A percentile compares a stretch with the other conserved stretches of the same genome.
Evolutionary conservation across 768 basidiomycete species (phyloP).

Genomic region (Mycena galericulata): DNA sequence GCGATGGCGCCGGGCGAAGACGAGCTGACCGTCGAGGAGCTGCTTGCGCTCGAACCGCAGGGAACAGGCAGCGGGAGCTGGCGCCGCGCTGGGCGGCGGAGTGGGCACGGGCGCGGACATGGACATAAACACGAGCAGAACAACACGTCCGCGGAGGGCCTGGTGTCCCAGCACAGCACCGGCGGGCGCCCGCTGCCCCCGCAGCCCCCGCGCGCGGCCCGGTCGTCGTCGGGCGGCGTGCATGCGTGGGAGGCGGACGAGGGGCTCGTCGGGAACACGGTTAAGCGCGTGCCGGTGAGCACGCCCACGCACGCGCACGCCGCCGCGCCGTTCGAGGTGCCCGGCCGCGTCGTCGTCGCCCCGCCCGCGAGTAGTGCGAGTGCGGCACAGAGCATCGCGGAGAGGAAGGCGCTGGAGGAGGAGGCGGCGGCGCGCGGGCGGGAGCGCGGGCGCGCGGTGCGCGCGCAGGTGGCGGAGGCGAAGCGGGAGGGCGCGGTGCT

Average conservation of each 20-base stretch:
- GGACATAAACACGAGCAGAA: neutral
- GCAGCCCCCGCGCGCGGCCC: neutral
- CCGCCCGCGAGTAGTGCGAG: no score
- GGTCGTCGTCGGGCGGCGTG: conserved; percentile 5
- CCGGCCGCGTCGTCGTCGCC: no score
- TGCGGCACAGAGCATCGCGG: neutral
- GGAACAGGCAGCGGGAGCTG: neutral
- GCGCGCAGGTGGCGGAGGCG: conserved; percentile 24
- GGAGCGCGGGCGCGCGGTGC: conserved; percentile 17
- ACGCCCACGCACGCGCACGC: no score
- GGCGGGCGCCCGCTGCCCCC: conserved; percentile 22
- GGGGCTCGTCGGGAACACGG: conserved; percentile 23
- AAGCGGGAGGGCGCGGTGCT: conserved; percentile 26
- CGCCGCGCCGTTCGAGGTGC: no score
- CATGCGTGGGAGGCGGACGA: conserved; percentile 36
- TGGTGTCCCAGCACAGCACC: conserved; percentile 1
- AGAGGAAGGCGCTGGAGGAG: neutral
- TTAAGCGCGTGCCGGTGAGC: conserved; percentile 24
- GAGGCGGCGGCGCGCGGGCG: conserved; percentile 21
- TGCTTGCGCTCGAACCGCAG: conserved; percentile 22
- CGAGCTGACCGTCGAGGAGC: conserved; percentile 34
- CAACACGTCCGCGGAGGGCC: neutral
- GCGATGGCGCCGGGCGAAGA: conserved; percentile 10
- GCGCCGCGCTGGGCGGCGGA: conserved; percentile 1
- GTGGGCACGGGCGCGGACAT: neutral